Conservation (phyloP, 2,329 filamentous ascomycete species). For the Aureobasidium musti region DNA sequence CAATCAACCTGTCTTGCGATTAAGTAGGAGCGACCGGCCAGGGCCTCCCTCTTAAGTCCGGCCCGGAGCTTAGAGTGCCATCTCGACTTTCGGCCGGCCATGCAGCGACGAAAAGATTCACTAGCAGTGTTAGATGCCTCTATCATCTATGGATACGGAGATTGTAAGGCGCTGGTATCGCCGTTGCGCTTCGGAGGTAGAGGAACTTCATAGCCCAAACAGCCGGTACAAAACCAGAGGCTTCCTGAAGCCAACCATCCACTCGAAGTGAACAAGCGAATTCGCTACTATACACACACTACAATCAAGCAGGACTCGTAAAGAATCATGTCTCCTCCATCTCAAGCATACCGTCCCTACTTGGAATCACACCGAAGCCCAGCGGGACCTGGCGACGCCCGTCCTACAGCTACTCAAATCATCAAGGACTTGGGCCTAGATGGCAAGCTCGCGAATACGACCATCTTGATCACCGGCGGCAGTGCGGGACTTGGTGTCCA, state of each 20-base stretch:
- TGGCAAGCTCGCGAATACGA: conserved; percentile 43
- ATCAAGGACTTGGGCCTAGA: conserved; percentile 37
- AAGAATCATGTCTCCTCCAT: not conserved
- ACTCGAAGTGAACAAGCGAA: not conserved
- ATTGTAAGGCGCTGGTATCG: not conserved
- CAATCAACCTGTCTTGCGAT: not conserved
- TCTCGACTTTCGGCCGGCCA: not conserved
- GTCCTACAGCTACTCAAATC: conserved; percentile 36
- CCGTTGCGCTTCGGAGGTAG: not conserved
- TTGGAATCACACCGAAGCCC: not conserved
- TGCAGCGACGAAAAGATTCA: not conserved
- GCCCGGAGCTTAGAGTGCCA: not conserved
- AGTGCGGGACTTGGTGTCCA: conserved; percentile 51
- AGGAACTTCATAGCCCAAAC: not conserved
- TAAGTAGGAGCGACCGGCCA: not conserved
- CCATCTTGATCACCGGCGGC: conserved; percentile 50
- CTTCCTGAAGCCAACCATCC: not conserved
- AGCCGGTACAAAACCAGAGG: not conserved
- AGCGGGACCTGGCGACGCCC: conserved; percentile 8
- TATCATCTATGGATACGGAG: not conserved
- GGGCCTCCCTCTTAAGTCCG: not conserved
- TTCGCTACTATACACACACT: too few relatives aligned
- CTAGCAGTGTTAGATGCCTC: not conserved
- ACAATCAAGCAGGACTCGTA: not conserved
- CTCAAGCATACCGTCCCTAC: conserved; percentile 6